Percentiles rank a stretch among this genome's conserved stretches.
phyloP scores from a whole-genome alignment of 306 rosid species.

The Castanea crenata region DNA sequence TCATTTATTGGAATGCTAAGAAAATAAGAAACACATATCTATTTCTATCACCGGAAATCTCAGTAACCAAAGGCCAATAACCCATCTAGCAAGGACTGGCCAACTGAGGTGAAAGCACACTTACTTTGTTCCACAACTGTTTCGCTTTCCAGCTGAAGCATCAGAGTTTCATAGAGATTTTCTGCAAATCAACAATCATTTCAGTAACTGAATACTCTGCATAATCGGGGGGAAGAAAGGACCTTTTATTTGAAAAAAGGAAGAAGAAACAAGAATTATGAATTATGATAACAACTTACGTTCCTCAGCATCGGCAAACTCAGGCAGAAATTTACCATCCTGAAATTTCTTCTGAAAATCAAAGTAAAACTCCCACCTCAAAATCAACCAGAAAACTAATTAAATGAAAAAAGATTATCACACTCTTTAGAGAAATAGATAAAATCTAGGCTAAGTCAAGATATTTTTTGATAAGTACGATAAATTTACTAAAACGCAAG shows the following conservation, averaged over 20 bases:
- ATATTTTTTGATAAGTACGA: background rate
- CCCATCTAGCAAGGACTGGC: constrained; percentile 8
- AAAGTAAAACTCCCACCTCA: constrained; percentile 22
- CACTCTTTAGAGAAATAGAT: background rate
- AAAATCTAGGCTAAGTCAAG: background rate
- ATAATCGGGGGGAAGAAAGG: background rate
- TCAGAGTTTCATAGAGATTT: constrained; percentile 59
- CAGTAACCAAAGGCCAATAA: constrained; percentile 3
- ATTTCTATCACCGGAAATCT: background rate
- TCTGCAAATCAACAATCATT: constrained; percentile 46
- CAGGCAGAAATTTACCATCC: constrained; percentile 68
- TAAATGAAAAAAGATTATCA: background rate
- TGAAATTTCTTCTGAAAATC: constrained; percentile 41
- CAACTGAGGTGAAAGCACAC: constrained; percentile 30
- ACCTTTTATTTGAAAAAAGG: background rate
- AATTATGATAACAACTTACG: constrained; percentile 36
- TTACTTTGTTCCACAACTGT: constrained; percentile 51
- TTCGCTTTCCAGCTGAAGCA: constrained; percentile 70
- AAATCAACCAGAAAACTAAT: constrained; percentile 4
- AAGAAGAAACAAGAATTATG: constrained; percentile 4
- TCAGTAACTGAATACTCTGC: constrained; percentile 12
- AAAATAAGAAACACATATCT: background rate
- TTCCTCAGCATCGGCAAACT: constrained; percentile 83
- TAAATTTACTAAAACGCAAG: background rate
- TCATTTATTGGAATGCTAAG: background rate